These are phyloP conservation scores for Neopestalotiopsis sp. DNA, from an alignment of 2,329 filamentous ascomycete genomes.

Conservation along the genomic window DNA sequence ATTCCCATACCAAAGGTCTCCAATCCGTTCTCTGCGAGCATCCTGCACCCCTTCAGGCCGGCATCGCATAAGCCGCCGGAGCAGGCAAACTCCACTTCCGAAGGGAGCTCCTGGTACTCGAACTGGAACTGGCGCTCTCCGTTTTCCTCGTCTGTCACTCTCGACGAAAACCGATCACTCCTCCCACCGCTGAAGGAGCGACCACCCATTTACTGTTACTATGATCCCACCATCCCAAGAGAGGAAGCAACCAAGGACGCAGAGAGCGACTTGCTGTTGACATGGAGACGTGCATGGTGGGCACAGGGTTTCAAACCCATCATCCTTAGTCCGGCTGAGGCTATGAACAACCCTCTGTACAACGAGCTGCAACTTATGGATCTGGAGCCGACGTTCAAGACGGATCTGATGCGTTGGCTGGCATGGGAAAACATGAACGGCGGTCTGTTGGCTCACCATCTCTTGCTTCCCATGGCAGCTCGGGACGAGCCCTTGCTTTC, in stretches of 20 bases:
- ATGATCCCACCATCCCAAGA: conserved; percentile 71
- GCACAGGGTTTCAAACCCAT: conserved; percentile 88
- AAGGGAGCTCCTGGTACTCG: conserved; percentile 82
- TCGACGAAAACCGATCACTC: conserved; percentile 83
- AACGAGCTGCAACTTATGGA: conserved; percentile 67
- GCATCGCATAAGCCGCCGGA: conserved; percentile 74
- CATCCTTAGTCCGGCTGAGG: conserved; percentile 79
- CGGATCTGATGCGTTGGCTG: conserved; percentile 82
- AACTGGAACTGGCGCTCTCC: conserved; percentile 91
- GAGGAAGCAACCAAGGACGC: conserved; percentile 69
- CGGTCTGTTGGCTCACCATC: conserved; percentile 78
- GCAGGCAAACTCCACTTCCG: conserved; percentile 79
- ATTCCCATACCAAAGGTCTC: conserved; percentile 55
- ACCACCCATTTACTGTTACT: conserved; percentile 87
- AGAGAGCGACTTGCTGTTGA: conserved; percentile 78
- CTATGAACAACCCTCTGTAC: conserved; percentile 82
- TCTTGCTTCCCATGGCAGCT: conserved; percentile 83
- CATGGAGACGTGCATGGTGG: conserved; percentile 96
- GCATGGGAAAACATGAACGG: conserved; percentile 92
- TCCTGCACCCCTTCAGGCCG: conserved; percentile 70
- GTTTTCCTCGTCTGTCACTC: conserved; percentile 79
- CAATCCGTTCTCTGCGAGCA: conserved; percentile 51
- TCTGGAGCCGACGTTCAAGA: conserved; percentile 66
- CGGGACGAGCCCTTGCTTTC: conserved; percentile 74
- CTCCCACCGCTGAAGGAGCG: conserved; percentile 77